These are phyloP conservation scores for Verticillium dahliae DNA, from an alignment of 2,329 filamentous ascomycete species.

Conservation along the genomic window DNA sequence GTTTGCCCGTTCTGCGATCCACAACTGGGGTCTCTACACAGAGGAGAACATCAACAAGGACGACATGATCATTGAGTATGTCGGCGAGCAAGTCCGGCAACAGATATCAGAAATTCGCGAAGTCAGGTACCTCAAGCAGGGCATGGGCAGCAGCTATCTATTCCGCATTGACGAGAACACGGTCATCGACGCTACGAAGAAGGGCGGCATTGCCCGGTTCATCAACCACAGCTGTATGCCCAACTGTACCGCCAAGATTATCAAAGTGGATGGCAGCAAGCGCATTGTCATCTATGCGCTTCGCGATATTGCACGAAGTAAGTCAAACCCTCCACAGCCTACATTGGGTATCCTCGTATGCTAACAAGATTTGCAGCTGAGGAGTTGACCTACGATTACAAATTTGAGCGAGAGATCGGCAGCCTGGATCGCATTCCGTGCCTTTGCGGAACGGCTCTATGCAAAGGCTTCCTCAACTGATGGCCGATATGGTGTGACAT, in stretches of 20 bases:
- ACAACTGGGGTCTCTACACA: conserved; percentile 97
- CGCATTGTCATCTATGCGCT: conserved; percentile 98
- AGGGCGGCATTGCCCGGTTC: conserved; percentile 94
- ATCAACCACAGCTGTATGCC: conserved; percentile 99
- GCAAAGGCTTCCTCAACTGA: conserved; percentile 98
- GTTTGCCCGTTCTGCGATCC: conserved; percentile 94
- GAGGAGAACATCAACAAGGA: conserved; percentile 96
- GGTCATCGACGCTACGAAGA: conserved; percentile 96
- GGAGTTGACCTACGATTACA: conserved; percentile 99
- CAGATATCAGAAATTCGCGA: conserved; percentile 97
- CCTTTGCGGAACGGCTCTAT: conserved; percentile 89
- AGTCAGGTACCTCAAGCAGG: conserved; percentile 85
- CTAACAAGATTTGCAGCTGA: conserved; percentile 59
- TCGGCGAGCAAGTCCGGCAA: conserved; percentile 94
- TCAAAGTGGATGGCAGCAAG: conserved; percentile 96
- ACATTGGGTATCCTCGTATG: conserved; percentile 3
- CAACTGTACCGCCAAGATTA: conserved; percentile 98
- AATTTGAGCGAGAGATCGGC: conserved; percentile 95
- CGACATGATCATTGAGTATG: conserved; percentile 99
- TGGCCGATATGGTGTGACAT: background rate
- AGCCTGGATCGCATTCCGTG: conserved; percentile 94
- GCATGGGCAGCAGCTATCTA: conserved; percentile 93
- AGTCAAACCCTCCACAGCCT: conserved; percentile 29
- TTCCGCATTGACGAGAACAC: conserved; percentile 98
- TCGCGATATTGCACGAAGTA: conserved; percentile 91